These are phyloP conservation scores for Aspergillus sp. DNA, from an alignment of 2,329 filamentous ascomycete genomes.

Conservation along the genomic window DNA sequence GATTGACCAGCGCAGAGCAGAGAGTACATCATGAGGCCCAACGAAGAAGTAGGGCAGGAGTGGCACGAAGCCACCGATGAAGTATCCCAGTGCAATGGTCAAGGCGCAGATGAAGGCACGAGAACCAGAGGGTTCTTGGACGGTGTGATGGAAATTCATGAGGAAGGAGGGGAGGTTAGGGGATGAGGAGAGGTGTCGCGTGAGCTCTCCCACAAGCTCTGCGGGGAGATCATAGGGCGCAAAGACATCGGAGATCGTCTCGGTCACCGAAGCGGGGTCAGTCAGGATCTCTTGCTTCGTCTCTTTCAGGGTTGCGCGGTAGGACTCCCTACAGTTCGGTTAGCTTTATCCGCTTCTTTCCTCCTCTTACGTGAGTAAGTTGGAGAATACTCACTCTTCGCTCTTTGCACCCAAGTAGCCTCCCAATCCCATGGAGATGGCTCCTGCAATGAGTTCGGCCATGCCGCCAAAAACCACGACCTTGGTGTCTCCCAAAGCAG, in stretches of 20 bases:
- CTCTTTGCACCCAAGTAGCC: slow-evolving; percentile 67
- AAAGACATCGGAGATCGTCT: slow-evolving; percentile 42
- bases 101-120: slow-evolving; percentile 42
- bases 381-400: slow-evolving; percentile 35
- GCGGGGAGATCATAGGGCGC: slow-evolving; percentile 42
- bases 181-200: slow-evolving; percentile 38
- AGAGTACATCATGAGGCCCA: slow-evolving; percentile 75
- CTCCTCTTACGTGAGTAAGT: no score
- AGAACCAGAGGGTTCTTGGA: slow-evolving; percentile 42
- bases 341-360: not conserved
- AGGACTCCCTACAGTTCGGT: slow-evolving; percentile 37
- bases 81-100: slow-evolving; percentile 45
- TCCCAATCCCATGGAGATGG: slow-evolving; percentile 76
- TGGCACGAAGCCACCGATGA: slow-evolving; percentile 50
- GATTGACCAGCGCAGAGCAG: slow-evolving; percentile 65
- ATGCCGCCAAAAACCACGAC: slow-evolving; percentile 72
- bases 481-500: slow-evolving; percentile 61
- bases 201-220: slow-evolving; percentile 39
- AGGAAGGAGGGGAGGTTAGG: slow-evolving; percentile 42
- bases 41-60: slow-evolving; percentile 62
- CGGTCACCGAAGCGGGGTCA: slow-evolving; percentile 32
- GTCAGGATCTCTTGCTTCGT: slow-evolving; percentile 35
- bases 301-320: slow-evolving; percentile 42
- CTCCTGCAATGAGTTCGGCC: slow-evolving; percentile 73
- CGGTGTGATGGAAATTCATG: slow-evolving; percentile 46